phyloP scores from a whole-genome alignment of 192 early-diverging fungal genomes.

The Backusella sp. region DNA sequence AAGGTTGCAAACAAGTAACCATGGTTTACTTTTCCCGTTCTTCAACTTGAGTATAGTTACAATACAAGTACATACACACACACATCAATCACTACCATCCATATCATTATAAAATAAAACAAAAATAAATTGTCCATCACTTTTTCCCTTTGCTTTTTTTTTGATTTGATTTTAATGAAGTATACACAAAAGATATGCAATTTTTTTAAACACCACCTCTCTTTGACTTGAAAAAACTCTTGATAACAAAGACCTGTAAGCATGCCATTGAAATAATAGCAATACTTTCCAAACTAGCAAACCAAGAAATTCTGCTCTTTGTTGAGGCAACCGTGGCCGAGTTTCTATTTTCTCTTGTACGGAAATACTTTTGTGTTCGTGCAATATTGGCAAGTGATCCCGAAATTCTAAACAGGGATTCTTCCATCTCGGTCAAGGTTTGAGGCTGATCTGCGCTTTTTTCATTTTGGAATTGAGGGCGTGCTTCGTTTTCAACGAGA shows the following conservation, averaged over 20 bases:
- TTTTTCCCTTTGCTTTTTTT: not conserved
- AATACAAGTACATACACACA: not conserved
- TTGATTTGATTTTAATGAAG: not conserved
- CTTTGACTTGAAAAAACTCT: slow-evolving; percentile 85
- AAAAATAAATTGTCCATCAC: not conserved
- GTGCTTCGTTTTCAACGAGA: slow-evolving; percentile 84
- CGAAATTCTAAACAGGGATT: slow-evolving; percentile 60
- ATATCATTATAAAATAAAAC: not conserved
- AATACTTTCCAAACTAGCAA: slow-evolving; percentile 74
- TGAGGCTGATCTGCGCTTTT: slow-evolving; percentile 45
- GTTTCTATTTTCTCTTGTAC: slow-evolving; percentile 89
- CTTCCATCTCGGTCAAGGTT: slow-evolving; percentile 52
- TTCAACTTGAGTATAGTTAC: not conserved
- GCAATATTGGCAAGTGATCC: slow-evolving; percentile 66
- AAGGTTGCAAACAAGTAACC: not conserved
- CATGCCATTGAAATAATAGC: slow-evolving; percentile 82
- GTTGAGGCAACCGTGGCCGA: slow-evolving; percentile 87
- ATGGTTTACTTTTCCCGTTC: too few species aligned
- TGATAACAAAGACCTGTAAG: slow-evolving; percentile 91
- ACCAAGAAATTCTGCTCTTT: slow-evolving; percentile 89
- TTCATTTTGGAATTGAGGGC: slow-evolving; percentile 40
- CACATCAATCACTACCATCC: not conserved
- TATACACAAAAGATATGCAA: not conserved
- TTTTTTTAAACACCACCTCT: slow-evolving; percentile 46
- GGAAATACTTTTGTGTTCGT: slow-evolving; percentile 86